Evolutionary conservation across 257 asterid genomes (phyloP).

Genomic region (Linderniella brevidens): DNA sequence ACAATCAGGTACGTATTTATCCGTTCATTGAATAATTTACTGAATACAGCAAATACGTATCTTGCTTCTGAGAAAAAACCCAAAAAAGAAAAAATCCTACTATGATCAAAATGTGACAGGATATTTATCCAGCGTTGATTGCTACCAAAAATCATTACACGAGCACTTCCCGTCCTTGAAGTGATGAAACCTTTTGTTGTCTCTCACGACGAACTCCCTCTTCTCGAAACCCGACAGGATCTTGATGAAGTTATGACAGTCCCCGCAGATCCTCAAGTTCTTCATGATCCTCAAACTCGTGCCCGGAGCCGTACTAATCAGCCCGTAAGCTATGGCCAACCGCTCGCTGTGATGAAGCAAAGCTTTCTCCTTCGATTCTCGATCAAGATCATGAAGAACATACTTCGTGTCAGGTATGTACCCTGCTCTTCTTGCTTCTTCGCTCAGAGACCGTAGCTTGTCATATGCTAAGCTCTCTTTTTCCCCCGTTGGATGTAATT

Average conservation of each 20-base stretch:
- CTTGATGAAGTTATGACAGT: conserved; percentile 32
- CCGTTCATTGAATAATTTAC: no score
- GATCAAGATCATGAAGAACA: conserved; percentile 23
- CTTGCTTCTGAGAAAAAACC: no score
- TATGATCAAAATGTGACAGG: no score
- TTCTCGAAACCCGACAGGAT: conserved; percentile 26
- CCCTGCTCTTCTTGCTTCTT: conserved; percentile 20
- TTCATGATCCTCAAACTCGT: conserved; percentile 27
- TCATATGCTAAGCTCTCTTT: conserved; percentile 14
- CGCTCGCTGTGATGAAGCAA: conserved; percentile 32
- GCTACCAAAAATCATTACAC: conserved; percentile 32
- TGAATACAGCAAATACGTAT: no score
- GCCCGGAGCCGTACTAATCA: conserved; percentile 23
- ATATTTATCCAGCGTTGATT: no score
- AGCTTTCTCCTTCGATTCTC: conserved; percentile 26
- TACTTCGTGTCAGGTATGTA: conserved; percentile 24
- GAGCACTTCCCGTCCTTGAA: no score
- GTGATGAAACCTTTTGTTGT: conserved; percentile 39
- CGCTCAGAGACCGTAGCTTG: conserved; percentile 15
- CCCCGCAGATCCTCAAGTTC: conserved; percentile 38
- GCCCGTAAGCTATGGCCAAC: conserved; percentile 30
- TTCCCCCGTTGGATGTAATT: neutral
- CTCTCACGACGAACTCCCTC: conserved; percentile 27
- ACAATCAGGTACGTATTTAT: no score
- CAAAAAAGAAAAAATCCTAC: no score